Conservation (phyloP, 139 green algal genomes). For the Chlorella ohadii region DNA sequence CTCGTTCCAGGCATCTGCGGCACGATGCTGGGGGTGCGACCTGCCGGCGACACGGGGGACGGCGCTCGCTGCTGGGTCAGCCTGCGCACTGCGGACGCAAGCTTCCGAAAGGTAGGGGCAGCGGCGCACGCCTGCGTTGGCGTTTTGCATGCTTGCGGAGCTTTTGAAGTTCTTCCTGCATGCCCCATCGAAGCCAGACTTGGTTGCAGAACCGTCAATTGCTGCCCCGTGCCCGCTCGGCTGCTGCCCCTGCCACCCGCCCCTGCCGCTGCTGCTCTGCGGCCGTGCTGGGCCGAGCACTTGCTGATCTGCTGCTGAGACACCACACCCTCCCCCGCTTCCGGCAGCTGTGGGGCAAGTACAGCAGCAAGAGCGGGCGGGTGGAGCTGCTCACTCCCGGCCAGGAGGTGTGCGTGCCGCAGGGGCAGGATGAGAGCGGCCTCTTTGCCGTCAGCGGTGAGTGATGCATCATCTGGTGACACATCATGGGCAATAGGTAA, state of each 20-base stretch:
- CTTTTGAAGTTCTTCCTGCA: too few relatives aligned
- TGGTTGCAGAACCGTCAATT: too few relatives aligned
- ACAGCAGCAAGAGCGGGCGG: neutral
- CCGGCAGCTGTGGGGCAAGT: constrained; percentile 32
- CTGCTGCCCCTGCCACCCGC: too few relatives aligned
- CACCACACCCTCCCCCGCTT: neutral
- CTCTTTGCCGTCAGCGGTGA: constrained; percentile 37
- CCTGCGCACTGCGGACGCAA: neutral
- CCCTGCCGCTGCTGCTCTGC: too few relatives aligned
- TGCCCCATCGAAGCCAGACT: too few relatives aligned
- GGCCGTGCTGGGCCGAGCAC: too few relatives aligned
- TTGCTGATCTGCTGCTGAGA: too few relatives aligned
- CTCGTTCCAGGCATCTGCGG: constrained; percentile 23
- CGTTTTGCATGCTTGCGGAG: too few relatives aligned
- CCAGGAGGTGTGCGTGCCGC: constrained; percentile 24
- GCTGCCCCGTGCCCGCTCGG: too few relatives aligned
- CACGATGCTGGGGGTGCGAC: constrained; percentile 11
- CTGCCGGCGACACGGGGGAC: neutral
- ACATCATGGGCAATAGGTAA: too few relatives aligned
- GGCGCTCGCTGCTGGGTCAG: constrained; percentile 33
- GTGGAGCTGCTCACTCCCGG: constrained; percentile 5
- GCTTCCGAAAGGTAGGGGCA: neutral
- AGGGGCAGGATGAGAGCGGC: constrained; percentile 37
- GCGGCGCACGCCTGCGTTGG: too few relatives aligned
- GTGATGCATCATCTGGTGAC: too few relatives aligned